A percentile compares a stretch with the other conserved stretches of the same genome.
These are phyloP conservation scores for Carpinus fangiana DNA, from an alignment of 306 rosid species.

Conservation along the genomic window DNA sequence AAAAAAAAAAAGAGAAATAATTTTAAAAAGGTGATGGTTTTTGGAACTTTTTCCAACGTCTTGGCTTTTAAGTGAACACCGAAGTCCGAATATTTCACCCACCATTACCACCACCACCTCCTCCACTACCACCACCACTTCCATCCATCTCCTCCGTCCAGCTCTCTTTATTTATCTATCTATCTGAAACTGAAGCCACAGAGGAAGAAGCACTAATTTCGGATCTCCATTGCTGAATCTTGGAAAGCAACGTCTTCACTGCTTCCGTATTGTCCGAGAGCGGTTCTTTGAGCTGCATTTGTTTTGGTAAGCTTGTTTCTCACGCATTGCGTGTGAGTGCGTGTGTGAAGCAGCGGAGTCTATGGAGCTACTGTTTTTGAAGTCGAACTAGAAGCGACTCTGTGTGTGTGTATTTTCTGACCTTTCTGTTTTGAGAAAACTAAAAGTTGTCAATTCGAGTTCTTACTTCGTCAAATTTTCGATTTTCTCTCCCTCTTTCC, in stretches of 20 bases:
- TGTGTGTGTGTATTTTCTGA: neutral
- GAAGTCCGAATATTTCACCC: constrained; percentile 53
- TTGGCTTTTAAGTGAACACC: constrained; percentile 58
- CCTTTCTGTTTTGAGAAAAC: constrained; percentile 9
- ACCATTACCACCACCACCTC: constrained; percentile 38
- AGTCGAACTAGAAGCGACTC: neutral
- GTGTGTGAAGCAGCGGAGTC: neutral
- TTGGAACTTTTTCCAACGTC: constrained; percentile 50
- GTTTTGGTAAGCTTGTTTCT: constrained; percentile 49
- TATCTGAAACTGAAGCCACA: neutral
- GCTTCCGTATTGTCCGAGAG: neutral
- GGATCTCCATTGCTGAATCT: constrained; percentile 46
- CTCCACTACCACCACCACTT: constrained; percentile 5
- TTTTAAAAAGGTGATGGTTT: constrained; percentile 25
- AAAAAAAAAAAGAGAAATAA: neutral
- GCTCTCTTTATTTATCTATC: neutral
- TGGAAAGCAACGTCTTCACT: constrained; percentile 1
- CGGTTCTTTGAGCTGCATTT: constrained; percentile 34
- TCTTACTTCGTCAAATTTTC: constrained; percentile 14
- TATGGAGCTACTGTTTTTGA: neutral
- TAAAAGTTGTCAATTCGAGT: neutral
- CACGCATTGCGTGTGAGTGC: constrained; percentile 6
- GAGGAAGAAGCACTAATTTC: constrained; percentile 6
- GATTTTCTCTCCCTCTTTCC: constrained; percentile 10
- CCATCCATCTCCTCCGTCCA: neutral